phyloP scores from a whole-genome alignment of 768 basidiomycete genomes.

The Lentinula boryana region DNA sequence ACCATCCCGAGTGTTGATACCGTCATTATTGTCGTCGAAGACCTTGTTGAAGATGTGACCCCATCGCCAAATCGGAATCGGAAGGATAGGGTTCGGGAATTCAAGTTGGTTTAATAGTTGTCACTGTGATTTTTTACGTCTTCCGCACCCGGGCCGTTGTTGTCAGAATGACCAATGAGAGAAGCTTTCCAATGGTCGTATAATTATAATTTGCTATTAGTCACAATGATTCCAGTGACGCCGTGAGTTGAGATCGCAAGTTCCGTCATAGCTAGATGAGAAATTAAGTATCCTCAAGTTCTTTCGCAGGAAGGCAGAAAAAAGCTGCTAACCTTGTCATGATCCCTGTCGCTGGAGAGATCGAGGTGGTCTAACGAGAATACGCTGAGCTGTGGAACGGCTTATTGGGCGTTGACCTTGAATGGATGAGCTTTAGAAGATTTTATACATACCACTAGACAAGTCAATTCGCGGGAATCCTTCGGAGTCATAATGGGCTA shows the following conservation, averaged over 20 bases:
- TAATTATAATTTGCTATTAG: slow-evolving; percentile 28
- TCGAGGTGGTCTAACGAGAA: slow-evolving; percentile 40
- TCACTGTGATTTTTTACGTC: slow-evolving; percentile 37
- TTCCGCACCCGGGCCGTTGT: slow-evolving; percentile 28
- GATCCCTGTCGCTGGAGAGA: slow-evolving; percentile 37
- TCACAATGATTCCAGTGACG: slow-evolving; percentile 32
- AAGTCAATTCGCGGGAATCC: background rate
- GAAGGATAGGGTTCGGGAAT: slow-evolving; percentile 40
- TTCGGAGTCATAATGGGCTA: background rate
- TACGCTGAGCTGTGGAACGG: background rate
- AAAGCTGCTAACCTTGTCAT: slow-evolving; percentile 29
- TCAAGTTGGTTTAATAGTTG: slow-evolving; percentile 36
- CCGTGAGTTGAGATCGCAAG: slow-evolving; percentile 42
- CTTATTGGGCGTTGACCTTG: background rate
- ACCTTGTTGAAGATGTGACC: slow-evolving; percentile 42
- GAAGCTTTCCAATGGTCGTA: slow-evolving; percentile 41
- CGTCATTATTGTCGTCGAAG: slow-evolving; percentile 36
- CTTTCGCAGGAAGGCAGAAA: background rate
- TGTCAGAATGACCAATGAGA: slow-evolving; percentile 39
- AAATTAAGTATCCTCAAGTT: background rate
- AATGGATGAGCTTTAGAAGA: background rate
- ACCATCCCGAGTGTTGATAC: slow-evolving; percentile 38
- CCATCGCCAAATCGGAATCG: slow-evolving; percentile 42
- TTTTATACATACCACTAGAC: slow-evolving; percentile 3
- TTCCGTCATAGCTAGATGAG: slow-evolving; percentile 33